Evolutionary conservation across 169 alveolate species (phyloP).

Genomic region (Blepharisma undulans): DNA sequence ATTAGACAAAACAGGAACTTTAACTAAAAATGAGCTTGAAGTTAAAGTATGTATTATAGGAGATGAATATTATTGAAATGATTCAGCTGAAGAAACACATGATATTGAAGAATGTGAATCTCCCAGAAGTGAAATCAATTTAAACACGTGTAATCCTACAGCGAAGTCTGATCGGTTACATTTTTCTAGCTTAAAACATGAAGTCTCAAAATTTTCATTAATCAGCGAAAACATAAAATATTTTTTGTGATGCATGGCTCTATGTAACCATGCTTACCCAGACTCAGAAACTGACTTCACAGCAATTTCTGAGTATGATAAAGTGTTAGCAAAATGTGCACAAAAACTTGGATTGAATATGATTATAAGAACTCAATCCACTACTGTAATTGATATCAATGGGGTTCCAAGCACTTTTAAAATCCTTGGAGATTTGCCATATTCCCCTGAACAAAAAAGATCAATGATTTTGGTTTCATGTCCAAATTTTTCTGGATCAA

Average conservation of each 20-base stretch:
- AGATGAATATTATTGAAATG: slow-evolving; percentile 57
- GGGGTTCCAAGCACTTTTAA: background rate
- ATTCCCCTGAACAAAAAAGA: background rate
- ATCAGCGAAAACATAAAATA: background rate
- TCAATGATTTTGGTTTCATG: background rate
- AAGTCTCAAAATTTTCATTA: background rate
- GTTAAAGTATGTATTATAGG: slow-evolving; percentile 78
- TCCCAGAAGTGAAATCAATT: background rate
- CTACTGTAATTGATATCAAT: background rate
- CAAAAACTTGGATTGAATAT: background rate
- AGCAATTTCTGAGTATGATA: background rate
- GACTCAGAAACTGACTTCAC: background rate
- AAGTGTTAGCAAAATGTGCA: background rate
- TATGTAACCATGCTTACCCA: background rate
- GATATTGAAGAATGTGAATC: background rate
- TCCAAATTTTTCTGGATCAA: background rate
- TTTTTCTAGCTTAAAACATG: background rate
- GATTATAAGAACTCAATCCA: background rate
- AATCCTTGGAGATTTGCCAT: background rate
- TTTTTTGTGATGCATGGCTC: background rate
- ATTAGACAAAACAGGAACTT: slow-evolving; percentile 99
- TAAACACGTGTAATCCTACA: too few species aligned
- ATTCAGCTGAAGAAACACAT: background rate
- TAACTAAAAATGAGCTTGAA: slow-evolving; percentile 96
- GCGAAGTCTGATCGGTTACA: too few species aligned